These are phyloP conservation scores for Calonectria crousiana DNA, from an alignment of 2,329 filamentous ascomycete genomes.

Conservation along the genomic window DNA sequence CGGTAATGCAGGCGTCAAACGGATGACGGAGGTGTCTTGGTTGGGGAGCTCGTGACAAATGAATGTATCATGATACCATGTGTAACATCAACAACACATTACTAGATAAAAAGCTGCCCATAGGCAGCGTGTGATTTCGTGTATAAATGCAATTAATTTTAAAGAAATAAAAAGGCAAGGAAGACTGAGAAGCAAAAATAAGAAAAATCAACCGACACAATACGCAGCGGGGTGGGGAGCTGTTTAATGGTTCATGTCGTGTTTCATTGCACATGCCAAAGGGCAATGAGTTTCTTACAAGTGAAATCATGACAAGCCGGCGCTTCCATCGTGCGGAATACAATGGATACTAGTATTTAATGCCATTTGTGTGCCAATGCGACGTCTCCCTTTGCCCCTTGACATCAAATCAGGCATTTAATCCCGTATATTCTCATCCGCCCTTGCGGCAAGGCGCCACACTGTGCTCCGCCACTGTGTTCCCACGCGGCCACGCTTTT, in stretches of 20 bases:
- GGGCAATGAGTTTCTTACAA: neutral
- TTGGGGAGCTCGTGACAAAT: slow-evolving; percentile 29
- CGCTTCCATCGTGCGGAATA: neutral
- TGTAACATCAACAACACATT: slow-evolving; percentile 28
- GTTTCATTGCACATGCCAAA: neutral
- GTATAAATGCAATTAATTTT: slow-evolving; percentile 6
- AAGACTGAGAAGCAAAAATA: neutral
- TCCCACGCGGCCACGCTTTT: neutral
- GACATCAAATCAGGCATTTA: neutral
- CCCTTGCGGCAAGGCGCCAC: neutral
- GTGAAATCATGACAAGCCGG: neutral
- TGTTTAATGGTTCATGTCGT: neutral
- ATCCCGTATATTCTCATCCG: neutral
- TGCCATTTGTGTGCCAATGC: neutral
- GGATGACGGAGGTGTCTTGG: neutral
- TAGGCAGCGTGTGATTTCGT: neutral
- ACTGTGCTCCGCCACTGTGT: neutral
- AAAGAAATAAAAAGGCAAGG: neutral
- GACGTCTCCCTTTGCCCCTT: neutral
- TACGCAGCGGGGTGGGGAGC: neutral
- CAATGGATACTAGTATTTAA: neutral
- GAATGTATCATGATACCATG: slow-evolving; percentile 46
- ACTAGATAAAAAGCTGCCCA: slow-evolving; percentile 13
- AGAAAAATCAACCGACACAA: neutral
- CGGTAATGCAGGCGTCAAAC: slow-evolving; percentile 33